Percentiles rank a stretch among this genome's conserved stretches.
These are phyloP conservation scores for Neurospora sp. DNA, from an alignment of 2,329 filamentous ascomycete genomes.

Conservation along the genomic window DNA sequence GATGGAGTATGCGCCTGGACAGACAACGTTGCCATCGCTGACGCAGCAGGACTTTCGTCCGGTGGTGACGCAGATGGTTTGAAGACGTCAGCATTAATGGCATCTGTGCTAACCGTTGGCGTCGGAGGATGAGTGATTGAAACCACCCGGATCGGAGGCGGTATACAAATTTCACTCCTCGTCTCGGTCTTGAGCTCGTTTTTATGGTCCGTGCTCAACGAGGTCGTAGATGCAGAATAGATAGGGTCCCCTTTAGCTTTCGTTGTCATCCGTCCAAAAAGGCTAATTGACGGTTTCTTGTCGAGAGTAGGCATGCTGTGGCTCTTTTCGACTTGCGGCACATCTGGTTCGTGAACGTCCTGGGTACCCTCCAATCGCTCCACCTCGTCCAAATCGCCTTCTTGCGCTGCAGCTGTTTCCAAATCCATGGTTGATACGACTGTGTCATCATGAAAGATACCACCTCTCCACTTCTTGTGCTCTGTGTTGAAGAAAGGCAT, in stretches of 20 bases:
- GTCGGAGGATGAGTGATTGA: slow-evolving; percentile 54
- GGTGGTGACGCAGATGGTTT: slow-evolving; percentile 45
- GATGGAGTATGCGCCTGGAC: slow-evolving; percentile 47
- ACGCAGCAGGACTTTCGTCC: slow-evolving; percentile 49
- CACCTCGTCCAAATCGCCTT: slow-evolving; percentile 39
- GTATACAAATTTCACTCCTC: slow-evolving; percentile 24
- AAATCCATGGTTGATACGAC: slow-evolving; percentile 28
- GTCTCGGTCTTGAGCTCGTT: slow-evolving; percentile 24
- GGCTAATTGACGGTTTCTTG: slow-evolving; percentile 23
- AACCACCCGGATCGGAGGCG: slow-evolving; percentile 47
- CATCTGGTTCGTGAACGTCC: slow-evolving; percentile 27
- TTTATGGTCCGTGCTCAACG: slow-evolving; percentile 39
- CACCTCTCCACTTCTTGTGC: slow-evolving; percentile 70
- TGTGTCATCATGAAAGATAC: slow-evolving; percentile 58
- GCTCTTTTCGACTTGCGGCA: slow-evolving; percentile 45
- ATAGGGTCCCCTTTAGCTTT: slow-evolving; percentile 22
- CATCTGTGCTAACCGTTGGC: slow-evolving; percentile 58
- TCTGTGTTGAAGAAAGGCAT: slow-evolving; percentile 79
- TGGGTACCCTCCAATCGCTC: slow-evolving; percentile 32
- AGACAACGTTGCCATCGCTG: slow-evolving; percentile 59
- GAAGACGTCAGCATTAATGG: slow-evolving; percentile 54
- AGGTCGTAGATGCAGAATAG: slow-evolving; percentile 28
- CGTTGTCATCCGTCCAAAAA: slow-evolving; percentile 36
- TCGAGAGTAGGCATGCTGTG: slow-evolving; percentile 31
- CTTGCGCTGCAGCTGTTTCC: slow-evolving; percentile 30